phyloP scores from a whole-genome alignment of 1,139 yeast species.

The Pichia sp. region DNA sequence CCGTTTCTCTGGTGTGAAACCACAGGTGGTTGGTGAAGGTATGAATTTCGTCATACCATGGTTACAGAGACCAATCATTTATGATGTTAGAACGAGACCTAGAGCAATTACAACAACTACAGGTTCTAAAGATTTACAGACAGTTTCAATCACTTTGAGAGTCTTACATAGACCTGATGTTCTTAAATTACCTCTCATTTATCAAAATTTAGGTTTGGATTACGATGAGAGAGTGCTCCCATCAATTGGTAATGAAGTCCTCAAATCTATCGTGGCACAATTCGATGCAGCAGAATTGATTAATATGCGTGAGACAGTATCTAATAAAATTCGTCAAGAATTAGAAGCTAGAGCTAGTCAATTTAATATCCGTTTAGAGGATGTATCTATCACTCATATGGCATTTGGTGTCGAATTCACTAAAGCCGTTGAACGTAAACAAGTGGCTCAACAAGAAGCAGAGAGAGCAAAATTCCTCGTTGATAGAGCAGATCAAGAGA shows the following conservation, averaged over 20 bases:
- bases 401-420: slow-evolving; percentile 97
- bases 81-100: slow-evolving; percentile 90
- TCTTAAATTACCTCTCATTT: slow-evolving; percentile 68
- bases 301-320: slow-evolving; percentile 94
- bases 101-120: slow-evolving; percentile 92
- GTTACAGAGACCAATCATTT: slow-evolving; percentile 86
- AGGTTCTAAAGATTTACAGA: slow-evolving; percentile 95
- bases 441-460: slow-evolving; percentile 99
- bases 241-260: slow-evolving; percentile 92
- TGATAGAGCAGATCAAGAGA: slow-evolving; percentile 96
- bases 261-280: slow-evolving; percentile 94
- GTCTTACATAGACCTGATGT: slow-evolving; percentile 95
- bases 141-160: slow-evolving; percentile 87
- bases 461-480: slow-evolving; percentile 94
- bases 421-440: slow-evolving; percentile 97
- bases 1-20: slow-evolving; percentile 83
- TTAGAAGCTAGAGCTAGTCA: slow-evolving; percentile 78
- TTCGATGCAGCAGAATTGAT: slow-evolving; percentile 97
- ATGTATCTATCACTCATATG: slow-evolving; percentile 97
- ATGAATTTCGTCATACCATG: slow-evolving; percentile 94
- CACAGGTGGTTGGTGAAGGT: slow-evolving; percentile 87
- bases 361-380: slow-evolving; percentile 88
- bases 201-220: slow-evolving; percentile 87
- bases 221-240: slow-evolving; percentile 97
- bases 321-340: slow-evolving; percentile 84